A percentile compares a stretch with the other conserved stretches of the same genome.
Conservation (phyloP, 805 yeast genomes). For the Yueomyces sinensis region DNA sequence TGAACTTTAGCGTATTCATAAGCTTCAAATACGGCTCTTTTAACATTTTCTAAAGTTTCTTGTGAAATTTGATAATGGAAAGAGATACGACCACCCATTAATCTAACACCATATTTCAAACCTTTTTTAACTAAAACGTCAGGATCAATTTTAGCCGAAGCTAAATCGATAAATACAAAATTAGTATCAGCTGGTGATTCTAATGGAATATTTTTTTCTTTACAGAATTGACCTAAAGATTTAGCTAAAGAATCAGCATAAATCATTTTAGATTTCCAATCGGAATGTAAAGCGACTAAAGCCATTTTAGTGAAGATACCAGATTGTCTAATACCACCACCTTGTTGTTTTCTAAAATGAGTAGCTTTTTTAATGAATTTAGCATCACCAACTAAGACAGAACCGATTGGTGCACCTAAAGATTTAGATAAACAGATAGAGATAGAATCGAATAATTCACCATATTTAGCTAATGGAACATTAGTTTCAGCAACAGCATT, state of each 20-base stretch:
- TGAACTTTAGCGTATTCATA: constrained; percentile 37
- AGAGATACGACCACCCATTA: constrained; percentile 66
- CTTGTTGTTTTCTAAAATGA: constrained; percentile 82
- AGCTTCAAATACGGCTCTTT: constrained; percentile 44
- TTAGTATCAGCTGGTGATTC: constrained; percentile 75
- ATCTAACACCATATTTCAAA: constrained; percentile 43
- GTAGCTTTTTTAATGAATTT: constrained; percentile 54
- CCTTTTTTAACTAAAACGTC: constrained; percentile 40
- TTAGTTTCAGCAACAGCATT: constrained; percentile 66
- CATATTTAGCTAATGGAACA: constrained; percentile 53
- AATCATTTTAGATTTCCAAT: constrained; percentile 40
- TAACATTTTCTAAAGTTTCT: constrained; percentile 43
- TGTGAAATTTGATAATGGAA: constrained; percentile 59
- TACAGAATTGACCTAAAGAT: constrained; percentile 40
- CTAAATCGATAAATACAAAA: constrained; percentile 64
- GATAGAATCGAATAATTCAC: constrained; percentile 73
- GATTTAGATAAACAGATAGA: constrained; percentile 83
- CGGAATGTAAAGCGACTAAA: constrained; percentile 58
- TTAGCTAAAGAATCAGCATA: constrained; percentile 38
- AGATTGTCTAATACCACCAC: constrained; percentile 87
- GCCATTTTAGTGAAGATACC: constrained; percentile 81
- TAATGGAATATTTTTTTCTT: constrained; percentile 38
- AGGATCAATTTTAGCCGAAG: constrained; percentile 41
- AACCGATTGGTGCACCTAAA: constrained; percentile 88
- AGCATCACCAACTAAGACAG: constrained; percentile 60